These are phyloP conservation scores for Ceratobasidium sp. DNA, from an alignment of 1,284 basidiomycete genomes.

Conservation along the genomic window DNA sequence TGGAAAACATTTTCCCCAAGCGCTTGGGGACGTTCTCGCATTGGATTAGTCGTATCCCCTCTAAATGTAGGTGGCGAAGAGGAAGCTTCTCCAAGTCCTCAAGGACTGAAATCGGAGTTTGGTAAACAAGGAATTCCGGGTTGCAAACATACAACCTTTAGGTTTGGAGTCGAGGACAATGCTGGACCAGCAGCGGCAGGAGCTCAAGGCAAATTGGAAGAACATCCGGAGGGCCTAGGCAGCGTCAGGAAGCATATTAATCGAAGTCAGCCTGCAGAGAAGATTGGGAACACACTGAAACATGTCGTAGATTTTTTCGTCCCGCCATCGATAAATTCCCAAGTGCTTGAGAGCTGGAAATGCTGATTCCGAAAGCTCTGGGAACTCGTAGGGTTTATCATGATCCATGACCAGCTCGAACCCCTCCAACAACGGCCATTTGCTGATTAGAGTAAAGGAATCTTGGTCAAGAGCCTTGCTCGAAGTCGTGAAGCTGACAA, in stretches of 20 bases:
- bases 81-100: not conserved
- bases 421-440: not conserved
- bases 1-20: not conserved
- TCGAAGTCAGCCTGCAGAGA: not conserved
- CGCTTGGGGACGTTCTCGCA: not conserved
- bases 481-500: not conserved
- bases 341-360: not conserved
- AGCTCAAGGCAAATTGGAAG: not conserved
- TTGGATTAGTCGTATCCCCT: not conserved
- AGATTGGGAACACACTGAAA: not conserved
- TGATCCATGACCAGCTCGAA: not conserved
- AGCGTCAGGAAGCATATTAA: not conserved
- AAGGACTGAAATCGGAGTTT: not conserved
- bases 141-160: not conserved
- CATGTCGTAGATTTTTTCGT: too few relatives aligned
- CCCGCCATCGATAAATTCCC: not conserved
- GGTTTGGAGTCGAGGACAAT: not conserved
- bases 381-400: too few relatives aligned
- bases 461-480: not conserved
- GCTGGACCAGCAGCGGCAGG: not conserved
- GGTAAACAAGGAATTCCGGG: not conserved
- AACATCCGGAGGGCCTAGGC: not conserved
- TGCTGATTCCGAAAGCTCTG: not conserved
- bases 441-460: not conserved
- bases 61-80: not conserved